These are phyloP conservation scores for Gloeophyllum trabeum DNA, from an alignment of 768 basidiomycete genomes.

Conservation along the genomic window DNA sequence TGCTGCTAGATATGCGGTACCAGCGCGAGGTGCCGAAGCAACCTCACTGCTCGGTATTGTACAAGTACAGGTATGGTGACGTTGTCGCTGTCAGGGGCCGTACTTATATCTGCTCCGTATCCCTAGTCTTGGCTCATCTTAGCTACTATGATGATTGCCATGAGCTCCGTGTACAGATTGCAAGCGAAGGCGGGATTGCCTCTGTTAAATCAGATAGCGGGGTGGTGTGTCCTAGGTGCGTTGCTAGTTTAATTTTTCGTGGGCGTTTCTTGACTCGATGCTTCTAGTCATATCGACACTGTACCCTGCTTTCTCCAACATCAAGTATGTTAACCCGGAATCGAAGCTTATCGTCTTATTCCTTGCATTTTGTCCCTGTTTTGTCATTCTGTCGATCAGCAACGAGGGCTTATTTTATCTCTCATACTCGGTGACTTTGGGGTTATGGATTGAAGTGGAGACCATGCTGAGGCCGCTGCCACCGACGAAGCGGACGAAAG, in stretches of 20 bases:
- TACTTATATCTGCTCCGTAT: background rate
- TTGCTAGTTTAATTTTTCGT: no score
- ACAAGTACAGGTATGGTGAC: no score
- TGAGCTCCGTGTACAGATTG: conserved; percentile 45
- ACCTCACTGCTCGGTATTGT: no score
- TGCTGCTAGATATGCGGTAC: no score
- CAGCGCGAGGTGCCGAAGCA: no score
- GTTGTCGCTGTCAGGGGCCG: no score
- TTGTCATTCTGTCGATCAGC: conserved; percentile 72
- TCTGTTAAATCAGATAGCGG: conserved; percentile 39
- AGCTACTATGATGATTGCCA: conserved; percentile 39
- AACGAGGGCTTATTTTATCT: conserved; percentile 74
- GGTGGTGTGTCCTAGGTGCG: conserved; percentile 60
- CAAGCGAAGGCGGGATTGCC: conserved; percentile 62
- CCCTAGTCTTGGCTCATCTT: conserved; percentile 32
- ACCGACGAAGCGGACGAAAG: background rate
- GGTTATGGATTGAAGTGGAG: conserved; percentile 63
- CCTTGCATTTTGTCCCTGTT: conserved; percentile 64
- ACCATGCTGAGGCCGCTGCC: conserved; percentile 13
- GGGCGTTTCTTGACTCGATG: no score
- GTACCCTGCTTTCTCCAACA: conserved; percentile 33
- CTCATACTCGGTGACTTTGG: conserved; percentile 51
- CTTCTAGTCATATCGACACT: conserved; percentile 8
- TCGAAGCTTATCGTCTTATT: conserved; percentile 53
- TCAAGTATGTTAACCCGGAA: conserved; percentile 22